Conservation (phyloP, 2,329 filamentous ascomycete genomes). For the Macrophomina tecta region DNA sequence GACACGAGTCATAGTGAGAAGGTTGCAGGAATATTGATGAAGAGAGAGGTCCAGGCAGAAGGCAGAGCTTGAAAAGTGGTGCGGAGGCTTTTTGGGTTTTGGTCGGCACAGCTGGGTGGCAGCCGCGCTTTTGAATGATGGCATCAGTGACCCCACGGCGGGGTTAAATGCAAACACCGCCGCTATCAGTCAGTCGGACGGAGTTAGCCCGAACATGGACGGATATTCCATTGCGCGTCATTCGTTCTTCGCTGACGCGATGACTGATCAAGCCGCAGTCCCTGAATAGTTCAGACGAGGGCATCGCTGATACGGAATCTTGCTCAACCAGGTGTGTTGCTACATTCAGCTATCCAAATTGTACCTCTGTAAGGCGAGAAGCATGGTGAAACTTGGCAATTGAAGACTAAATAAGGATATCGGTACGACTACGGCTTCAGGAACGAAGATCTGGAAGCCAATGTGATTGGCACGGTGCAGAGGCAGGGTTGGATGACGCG, state of each 20-base stretch:
- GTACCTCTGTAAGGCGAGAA: background rate
- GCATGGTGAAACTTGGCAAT: background rate
- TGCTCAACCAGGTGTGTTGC: too few relatives aligned
- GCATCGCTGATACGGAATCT: background rate
- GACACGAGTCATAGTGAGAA: slow-evolving; percentile 44
- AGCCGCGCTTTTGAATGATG: slow-evolving; percentile 18
- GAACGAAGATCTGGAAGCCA: background rate
- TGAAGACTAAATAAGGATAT: too few relatives aligned
- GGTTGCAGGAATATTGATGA: background rate
- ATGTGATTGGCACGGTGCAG: background rate
- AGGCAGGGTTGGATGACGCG: background rate
- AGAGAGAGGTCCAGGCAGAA: background rate
- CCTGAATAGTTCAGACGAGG: background rate
- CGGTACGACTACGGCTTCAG: too few relatives aligned
- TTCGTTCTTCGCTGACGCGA: background rate
- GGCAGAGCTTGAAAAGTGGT: background rate
- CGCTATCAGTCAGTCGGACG: background rate
- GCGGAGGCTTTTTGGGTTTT: background rate
- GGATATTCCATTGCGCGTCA: background rate
- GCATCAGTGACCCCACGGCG: slow-evolving; percentile 22
- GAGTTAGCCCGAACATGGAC: background rate
- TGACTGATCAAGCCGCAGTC: background rate
- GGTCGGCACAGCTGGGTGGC: background rate
- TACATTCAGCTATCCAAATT: background rate
- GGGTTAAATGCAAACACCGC: slow-evolving; percentile 16